phyloP scores from a whole-genome alignment of 345 rosid species.

The Linum trigynum region DNA sequence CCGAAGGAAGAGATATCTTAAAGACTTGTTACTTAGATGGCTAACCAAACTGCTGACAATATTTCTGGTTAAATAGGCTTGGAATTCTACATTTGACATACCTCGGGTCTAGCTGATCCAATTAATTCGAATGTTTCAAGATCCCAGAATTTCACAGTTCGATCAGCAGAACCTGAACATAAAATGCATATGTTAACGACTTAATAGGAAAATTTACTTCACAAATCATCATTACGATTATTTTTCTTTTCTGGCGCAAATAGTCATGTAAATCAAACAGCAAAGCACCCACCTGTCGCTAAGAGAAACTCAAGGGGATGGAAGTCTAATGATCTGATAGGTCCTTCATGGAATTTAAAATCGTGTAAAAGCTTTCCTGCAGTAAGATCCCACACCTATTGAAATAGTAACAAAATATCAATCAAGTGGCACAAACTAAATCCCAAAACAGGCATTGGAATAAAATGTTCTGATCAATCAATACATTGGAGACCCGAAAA shows the following conservation, averaged over 20 bases:
- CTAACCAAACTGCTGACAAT: not conserved
- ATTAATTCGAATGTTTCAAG: conserved; percentile 95
- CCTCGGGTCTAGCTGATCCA: conserved; percentile 94
- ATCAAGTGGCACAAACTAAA: not conserved
- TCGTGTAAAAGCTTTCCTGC: conserved; percentile 98
- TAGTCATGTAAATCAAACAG: not conserved
- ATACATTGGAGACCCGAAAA: not conserved
- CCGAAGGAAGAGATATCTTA: not conserved
- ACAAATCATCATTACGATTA: not conserved
- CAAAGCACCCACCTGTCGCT: conserved; percentile 60
- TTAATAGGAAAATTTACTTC: not conserved
- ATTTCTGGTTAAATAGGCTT: not conserved
- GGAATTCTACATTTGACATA: conserved; percentile 22
- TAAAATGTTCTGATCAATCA: not conserved
- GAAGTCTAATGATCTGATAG: conserved; percentile 71
- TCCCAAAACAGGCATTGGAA: not conserved
- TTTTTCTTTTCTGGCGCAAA: not conserved
- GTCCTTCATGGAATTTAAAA: conserved; percentile 87
- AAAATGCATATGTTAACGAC: not conserved
- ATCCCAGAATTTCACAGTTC: conserved; percentile 98
- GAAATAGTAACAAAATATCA: conserved; percentile 5
- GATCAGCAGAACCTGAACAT: conserved; percentile 81
- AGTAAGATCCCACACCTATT: conserved; percentile 86
- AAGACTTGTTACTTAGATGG: not conserved
- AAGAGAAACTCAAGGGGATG: conserved; percentile 96